Evolutionary conservation across 2,329 filamentous ascomycete genomes (phyloP).

Genomic region (Verticillium nubilum): DNA sequence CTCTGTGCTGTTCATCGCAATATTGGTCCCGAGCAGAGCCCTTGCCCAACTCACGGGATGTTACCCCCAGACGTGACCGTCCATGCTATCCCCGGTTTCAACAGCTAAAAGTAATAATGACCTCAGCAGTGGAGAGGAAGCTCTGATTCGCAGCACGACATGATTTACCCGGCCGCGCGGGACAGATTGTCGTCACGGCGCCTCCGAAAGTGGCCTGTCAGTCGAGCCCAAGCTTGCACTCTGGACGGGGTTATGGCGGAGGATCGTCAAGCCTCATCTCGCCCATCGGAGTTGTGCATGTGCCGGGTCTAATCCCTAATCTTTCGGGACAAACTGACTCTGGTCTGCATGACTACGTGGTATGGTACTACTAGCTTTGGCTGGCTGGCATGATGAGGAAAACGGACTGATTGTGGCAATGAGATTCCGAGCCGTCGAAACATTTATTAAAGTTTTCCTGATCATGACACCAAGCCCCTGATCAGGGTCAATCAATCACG

Average conservation of each 20-base stretch:
- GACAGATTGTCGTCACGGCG: background rate
- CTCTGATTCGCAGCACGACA: background rate
- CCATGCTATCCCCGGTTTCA: background rate
- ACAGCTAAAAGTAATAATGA: background rate
- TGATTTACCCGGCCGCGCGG: background rate
- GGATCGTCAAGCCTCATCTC: background rate
- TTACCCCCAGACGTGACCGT: background rate
- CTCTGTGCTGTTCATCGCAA: background rate
- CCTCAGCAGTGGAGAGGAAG: background rate
- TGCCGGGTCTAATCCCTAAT: background rate
- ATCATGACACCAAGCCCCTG: too few species aligned
- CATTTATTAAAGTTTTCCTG: too few species aligned
- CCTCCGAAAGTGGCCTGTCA: background rate
- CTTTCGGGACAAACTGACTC: background rate
- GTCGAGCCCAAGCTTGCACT: background rate
- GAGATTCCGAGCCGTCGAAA: too few species aligned
- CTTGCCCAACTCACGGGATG: background rate
- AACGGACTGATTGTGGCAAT: too few species aligned
- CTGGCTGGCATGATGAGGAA: too few species aligned
- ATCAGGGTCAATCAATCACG: too few species aligned
- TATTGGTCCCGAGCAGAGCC: background rate
- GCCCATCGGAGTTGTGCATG: background rate
- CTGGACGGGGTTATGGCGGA: background rate
- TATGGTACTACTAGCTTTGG: background rate
- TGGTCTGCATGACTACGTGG: background rate